phyloP scores from a whole-genome alignment of 768 basidiomycete species.

The Trametes sanguinea region DNA sequence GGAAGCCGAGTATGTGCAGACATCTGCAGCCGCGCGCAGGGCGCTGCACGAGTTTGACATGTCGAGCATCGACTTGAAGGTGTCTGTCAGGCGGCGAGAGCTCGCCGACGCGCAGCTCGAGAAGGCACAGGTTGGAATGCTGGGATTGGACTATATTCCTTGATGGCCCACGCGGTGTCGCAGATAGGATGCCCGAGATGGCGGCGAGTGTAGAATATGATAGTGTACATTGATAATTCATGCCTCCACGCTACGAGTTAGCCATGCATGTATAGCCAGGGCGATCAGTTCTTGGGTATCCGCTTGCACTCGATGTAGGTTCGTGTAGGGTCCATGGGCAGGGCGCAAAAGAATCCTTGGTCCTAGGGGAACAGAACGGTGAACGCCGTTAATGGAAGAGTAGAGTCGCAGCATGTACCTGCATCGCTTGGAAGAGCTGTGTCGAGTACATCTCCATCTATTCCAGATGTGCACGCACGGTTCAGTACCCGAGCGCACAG shows the following conservation, averaged over 20 bases:
- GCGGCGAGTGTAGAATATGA: background rate
- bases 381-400: background rate
- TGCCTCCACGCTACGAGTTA: too few species aligned
- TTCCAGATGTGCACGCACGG: background rate
- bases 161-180: background rate
- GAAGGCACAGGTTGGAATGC: constrained; percentile 58
- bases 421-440: constrained; percentile 69
- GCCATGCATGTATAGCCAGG: background rate
- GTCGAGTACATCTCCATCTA: constrained; percentile 67
- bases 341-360: constrained; percentile 66
- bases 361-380: constrained; percentile 39
- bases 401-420: constrained; percentile 40
- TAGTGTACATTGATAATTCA: background rate
- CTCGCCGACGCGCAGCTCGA: constrained; percentile 61
- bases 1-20: constrained; percentile 13
- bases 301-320: constrained; percentile 72
- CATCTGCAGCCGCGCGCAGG: constrained; percentile 25
- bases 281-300: constrained; percentile 43
- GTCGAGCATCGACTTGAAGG: constrained; percentile 58
- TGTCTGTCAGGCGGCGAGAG: constrained; percentile 58
- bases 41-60: constrained; percentile 65
- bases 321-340: constrained; percentile 64
- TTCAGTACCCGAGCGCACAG: background rate
- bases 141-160: constrained; percentile 53
- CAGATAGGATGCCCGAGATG: too few species aligned